phyloP scores from a whole-genome alignment of 768 basidiomycete species.

The Lactarius sanguifluus region DNA sequence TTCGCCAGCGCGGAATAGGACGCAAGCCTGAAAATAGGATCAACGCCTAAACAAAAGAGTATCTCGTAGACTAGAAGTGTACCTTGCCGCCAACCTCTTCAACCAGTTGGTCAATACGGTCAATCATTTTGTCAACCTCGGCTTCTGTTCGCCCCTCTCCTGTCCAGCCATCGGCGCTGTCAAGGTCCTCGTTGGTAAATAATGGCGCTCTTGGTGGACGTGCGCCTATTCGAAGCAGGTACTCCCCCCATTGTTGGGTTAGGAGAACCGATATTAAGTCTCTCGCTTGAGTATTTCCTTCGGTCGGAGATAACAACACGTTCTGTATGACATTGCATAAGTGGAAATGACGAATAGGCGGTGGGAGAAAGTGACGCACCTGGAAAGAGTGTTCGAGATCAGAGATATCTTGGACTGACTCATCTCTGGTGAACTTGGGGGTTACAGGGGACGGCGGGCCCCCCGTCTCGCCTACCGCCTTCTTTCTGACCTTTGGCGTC shows the following conservation, averaged over 20 bases:
- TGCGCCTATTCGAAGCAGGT: conserved; percentile 68
- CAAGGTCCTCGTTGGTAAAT: conserved; percentile 51
- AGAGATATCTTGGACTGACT: conserved; percentile 16
- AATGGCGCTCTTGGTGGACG: conserved; percentile 59
- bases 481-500: conserved; percentile 16
- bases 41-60: not conserved
- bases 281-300: conserved; percentile 55
- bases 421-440: conserved; percentile 10
- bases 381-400: conserved; percentile 58
- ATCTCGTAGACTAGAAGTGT: conserved; percentile 2
- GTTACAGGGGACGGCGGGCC: not conserved
- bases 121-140: conserved; percentile 50
- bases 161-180: conserved; percentile 52
- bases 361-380: conserved; percentile 39
- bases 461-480: conserved; percentile 7
- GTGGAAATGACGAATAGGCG: not conserved
- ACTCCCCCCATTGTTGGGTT: conserved; percentile 70
- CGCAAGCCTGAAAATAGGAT: conserved; percentile 47
- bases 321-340: not conserved
- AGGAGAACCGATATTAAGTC: conserved; percentile 65
- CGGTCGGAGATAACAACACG: conserved; percentile 44
- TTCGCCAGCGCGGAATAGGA: conserved; percentile 49
- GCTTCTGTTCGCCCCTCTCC: conserved; percentile 51
- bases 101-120: conserved; percentile 47
- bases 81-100: conserved; percentile 86